Base-by-base conservation (phyloP, 257 asterid species). In the Euphrasia confusa region DNA sequence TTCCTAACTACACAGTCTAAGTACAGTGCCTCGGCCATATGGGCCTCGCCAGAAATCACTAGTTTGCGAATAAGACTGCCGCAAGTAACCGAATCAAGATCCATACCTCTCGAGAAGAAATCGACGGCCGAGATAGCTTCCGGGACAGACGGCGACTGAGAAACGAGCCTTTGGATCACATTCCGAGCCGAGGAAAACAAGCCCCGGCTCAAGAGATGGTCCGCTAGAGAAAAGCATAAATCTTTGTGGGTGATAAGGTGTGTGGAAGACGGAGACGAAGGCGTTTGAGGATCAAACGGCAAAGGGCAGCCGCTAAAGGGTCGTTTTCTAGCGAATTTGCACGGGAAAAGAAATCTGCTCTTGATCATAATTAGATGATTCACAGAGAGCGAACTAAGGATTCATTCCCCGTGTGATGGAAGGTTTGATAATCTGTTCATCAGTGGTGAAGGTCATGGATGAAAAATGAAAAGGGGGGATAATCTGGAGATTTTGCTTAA, bases 81-180 rank as follows among this genome's bases (percentile, higher is more conserved):
- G 47, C 67, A 78, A 54, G 74, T 64, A 63, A 40, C 35, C 40
- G 68, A 60, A 66, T 75, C 83, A 65, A 81, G 80, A 55, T 72
- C 75, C 67, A 80, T 62, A 65, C 87, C 84, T 68, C 77, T 71
- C 10, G 59, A n/a, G 27, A 72, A 11, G 66, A 78, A 78, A 68
- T 82, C 80, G 57, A 65, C 67, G 2, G 72, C 82, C 4, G 73
- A 65, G 13, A 64, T 54, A 30, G 81, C 80, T 66, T 82, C 85
- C 3, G 74, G 56, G 11, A 63, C 49, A 5, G 88, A 67, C 45
- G 75, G 67, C 12, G 72, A 78, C 15, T 74, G 74, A 1, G 52
- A 76, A 32, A 84, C 68, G 39, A 82, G 74, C 68, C 83, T 74
- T 21, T 65, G 81, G 55, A 82, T 71, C 48, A 84, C 79, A 69